Conservation (phyloP, 345 rosid genomes). For the Eucalyptus decipiens region DNA sequence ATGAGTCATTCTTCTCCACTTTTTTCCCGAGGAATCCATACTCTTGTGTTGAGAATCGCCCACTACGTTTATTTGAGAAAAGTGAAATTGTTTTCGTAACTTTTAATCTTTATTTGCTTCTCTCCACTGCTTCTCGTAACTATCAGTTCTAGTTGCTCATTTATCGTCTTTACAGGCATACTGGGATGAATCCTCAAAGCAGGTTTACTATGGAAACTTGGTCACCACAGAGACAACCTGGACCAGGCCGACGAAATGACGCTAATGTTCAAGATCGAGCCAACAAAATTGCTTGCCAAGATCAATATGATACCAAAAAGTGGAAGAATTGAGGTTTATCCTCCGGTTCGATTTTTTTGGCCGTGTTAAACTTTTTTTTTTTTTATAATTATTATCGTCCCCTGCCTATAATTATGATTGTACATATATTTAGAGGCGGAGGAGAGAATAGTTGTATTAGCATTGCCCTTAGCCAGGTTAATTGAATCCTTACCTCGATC, state of each 20-base stretch:
- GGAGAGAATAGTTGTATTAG: neutral
- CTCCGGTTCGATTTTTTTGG: neutral
- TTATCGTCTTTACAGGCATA: conserved; percentile 18
- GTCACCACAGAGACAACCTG: conserved; percentile 54
- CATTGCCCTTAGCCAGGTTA: neutral
- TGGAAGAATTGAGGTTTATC: neutral
- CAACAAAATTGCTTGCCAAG: neutral
- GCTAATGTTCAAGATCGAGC: no score
- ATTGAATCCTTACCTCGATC: neutral
- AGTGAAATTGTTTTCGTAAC: neutral
- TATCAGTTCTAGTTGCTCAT: neutral
- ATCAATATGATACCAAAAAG: neutral
- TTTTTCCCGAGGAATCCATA: neutral
- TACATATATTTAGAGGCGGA: neutral
- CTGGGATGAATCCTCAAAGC: conserved; percentile 49
- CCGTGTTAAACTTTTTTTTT: neutral
- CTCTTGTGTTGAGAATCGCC: neutral
- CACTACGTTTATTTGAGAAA: neutral
- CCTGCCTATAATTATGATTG: neutral
- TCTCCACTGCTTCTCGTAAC: neutral
- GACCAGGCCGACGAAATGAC: conserved; percentile 36
- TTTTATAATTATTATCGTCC: neutral
- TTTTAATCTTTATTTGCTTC: neutral
- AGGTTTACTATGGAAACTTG: conserved; percentile 50
- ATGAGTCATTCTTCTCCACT: neutral